Evolutionary conservation across 2,329 filamentous ascomycete species (phyloP).

Genomic region (Sclerotinia sclerotiorum): DNA sequence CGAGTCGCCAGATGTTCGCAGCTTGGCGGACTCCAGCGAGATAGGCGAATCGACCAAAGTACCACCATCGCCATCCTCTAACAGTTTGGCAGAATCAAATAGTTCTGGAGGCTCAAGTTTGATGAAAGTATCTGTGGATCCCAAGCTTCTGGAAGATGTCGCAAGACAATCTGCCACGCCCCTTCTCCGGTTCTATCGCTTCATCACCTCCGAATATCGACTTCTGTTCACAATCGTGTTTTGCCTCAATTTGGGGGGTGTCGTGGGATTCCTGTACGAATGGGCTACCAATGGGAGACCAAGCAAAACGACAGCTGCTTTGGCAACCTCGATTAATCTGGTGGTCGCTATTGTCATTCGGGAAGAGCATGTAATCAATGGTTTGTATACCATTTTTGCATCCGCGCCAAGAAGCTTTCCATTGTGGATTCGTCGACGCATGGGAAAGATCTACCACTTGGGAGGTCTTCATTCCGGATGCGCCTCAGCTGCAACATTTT

Average conservation of each 20-base stretch:
- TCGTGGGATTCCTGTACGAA: conserved; percentile 42
- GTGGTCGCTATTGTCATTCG: conserved; percentile 52
- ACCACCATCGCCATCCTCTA: conserved; percentile 1
- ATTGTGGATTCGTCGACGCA: conserved; percentile 48
- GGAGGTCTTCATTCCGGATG: conserved; percentile 56
- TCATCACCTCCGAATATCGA: conserved; percentile 46
- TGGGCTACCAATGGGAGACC: conserved; percentile 8
- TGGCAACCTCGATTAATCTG: conserved; percentile 34
- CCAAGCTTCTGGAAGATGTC: conserved; percentile 12
- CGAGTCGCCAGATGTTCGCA: not conserved
- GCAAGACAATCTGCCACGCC: conserved; percentile 15
- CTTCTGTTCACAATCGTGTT: conserved; percentile 56
- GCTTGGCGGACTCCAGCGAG: not conserved
- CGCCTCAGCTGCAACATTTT: conserved; percentile 49
- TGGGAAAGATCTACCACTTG: conserved; percentile 53
- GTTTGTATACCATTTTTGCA: conserved; percentile 49
- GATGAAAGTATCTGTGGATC: conserved; percentile 16
- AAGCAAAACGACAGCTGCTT: conserved; percentile 10
- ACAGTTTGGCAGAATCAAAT: not conserved
- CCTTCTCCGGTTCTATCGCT: conserved; percentile 13
- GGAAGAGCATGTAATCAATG: conserved; percentile 55
- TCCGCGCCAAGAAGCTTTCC: conserved; percentile 49
- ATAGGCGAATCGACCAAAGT: not conserved
- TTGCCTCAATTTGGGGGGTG: conserved; percentile 47
- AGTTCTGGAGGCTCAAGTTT: conserved; percentile 6